Percentiles rank a stretch among this genome's conserved stretches.
phyloP scores from a whole-genome alignment of 2,329 filamentous ascomycete genomes.

The Phaeosphaeria sp. region DNA sequence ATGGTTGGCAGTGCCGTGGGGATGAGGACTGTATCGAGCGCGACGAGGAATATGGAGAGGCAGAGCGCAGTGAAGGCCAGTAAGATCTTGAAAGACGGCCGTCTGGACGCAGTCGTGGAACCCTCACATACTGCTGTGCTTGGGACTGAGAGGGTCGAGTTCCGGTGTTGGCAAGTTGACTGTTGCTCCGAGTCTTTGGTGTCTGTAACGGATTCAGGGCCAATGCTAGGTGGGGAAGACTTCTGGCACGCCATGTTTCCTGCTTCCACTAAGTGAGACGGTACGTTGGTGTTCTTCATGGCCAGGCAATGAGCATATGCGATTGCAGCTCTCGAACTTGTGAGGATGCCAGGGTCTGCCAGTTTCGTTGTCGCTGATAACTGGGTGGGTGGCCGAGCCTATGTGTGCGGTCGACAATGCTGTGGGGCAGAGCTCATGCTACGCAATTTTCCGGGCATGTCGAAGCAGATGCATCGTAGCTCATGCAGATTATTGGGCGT shows the following conservation, averaged over 20 bases:
- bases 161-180: neutral
- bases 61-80: constrained; percentile 40
- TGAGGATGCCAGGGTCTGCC: neutral
- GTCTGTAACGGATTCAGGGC: neutral
- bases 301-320: neutral
- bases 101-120: neutral
- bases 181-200: neutral
- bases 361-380: neutral
- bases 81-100: constrained; percentile 10
- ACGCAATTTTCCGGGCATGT: neutral
- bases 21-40: constrained; percentile 63
- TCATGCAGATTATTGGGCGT: neutral
- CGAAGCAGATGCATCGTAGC: neutral
- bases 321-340: neutral
- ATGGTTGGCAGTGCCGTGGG: constrained; percentile 73
- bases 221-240: neutral
- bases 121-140: neutral
- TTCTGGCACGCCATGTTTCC: neutral
- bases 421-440: neutral
- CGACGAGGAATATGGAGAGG: constrained; percentile 51
- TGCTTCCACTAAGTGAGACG: neutral
- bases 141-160: neutral
- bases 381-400: neutral
- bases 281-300: neutral
- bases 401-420: neutral